Evolutionary conservation across 495 filamentous ascomycete species (phyloP).

Genomic region (Penicillium dipodomyicola): DNA sequence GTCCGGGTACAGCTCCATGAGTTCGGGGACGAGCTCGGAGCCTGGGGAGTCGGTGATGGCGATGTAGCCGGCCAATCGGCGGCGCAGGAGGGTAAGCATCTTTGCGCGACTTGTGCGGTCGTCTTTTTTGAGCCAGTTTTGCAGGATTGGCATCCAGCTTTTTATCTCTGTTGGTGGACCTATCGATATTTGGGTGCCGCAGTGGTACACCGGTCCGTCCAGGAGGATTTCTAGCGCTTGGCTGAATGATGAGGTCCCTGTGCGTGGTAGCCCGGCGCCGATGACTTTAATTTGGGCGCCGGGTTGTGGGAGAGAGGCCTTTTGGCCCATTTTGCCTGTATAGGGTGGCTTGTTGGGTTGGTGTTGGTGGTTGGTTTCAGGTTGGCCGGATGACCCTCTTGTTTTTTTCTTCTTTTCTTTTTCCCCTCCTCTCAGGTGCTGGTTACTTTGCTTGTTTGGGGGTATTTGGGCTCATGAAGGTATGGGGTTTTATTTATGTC

Average conservation of each 20-base stretch:
- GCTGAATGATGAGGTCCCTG: slow-evolving; percentile 48
- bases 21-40: slow-evolving; percentile 15
- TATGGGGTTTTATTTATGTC: not conserved
- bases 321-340: slow-evolving; percentile 21
- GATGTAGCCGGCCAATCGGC: slow-evolving; percentile 13
- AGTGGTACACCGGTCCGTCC: slow-evolving; percentile 26
- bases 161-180: slow-evolving; percentile 15
- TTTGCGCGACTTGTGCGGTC: not conserved
- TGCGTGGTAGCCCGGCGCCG: slow-evolving; percentile 48
- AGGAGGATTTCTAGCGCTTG: slow-evolving; percentile 43
- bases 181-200: slow-evolving; percentile 20
- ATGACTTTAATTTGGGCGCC: slow-evolving; percentile 41
- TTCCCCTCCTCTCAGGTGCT: not conserved
- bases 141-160: slow-evolving; percentile 15
- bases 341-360: not conserved
- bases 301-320: slow-evolving; percentile 17
- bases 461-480: not conserved
- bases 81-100: slow-evolving; percentile 11
- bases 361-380: not conserved
- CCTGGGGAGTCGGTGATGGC: slow-evolving; percentile 19
- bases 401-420: not conserved
- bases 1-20: slow-evolving; percentile 19
- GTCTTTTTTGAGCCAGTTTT: slow-evolving; percentile 7
- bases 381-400: not conserved
- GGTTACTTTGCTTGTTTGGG: not conserved